These are phyloP conservation scores for Thielaviopsis populi DNA, from an alignment of 2,329 filamentous ascomycete species.

Conservation along the genomic window DNA sequence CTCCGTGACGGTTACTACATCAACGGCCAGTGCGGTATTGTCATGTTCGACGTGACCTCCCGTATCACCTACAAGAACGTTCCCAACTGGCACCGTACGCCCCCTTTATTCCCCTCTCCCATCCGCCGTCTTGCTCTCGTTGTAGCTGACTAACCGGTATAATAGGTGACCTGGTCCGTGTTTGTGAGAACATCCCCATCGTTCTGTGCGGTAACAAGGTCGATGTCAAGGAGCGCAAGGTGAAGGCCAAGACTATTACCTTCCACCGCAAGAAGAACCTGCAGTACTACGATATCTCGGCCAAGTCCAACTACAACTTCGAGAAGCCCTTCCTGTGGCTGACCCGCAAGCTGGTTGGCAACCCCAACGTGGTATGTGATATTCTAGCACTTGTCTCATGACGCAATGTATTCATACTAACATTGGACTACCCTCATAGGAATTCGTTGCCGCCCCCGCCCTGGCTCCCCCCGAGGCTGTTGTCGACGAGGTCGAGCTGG, in stretches of 20 bases:
- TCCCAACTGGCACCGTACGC: constrained; percentile 99
- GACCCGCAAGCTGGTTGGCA: constrained; percentile 93
- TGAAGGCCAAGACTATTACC: constrained; percentile 99
- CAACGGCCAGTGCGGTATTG: constrained; percentile 99
- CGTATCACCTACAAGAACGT: constrained; percentile 99
- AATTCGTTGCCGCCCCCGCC: constrained; percentile 91
- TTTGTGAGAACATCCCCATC: constrained; percentile 98
- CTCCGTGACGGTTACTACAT: constrained; percentile 99
- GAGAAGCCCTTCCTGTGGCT: constrained; percentile 99
- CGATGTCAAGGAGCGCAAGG: constrained; percentile 99
- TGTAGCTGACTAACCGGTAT: background rate
- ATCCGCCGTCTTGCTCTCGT: background rate
- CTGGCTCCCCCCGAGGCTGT: constrained; percentile 85
- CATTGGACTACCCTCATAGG: constrained; percentile 34
- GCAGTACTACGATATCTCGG: constrained; percentile 99
- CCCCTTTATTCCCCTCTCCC: background rate
- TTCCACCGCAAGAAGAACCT: constrained; percentile 99
- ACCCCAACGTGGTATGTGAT: constrained; percentile 58
- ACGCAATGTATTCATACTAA: background rate
- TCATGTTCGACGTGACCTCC: constrained; percentile 99
- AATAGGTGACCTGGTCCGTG: constrained; percentile 87
- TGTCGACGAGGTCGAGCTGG: constrained; percentile 71
- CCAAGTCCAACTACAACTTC: constrained; percentile 99
- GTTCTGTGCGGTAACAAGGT: constrained; percentile 99
- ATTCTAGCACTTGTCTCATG: background rate